These are phyloP conservation scores for Xylaria grammica DNA, from an alignment of 495 filamentous ascomycete species.

Conservation along the genomic window DNA sequence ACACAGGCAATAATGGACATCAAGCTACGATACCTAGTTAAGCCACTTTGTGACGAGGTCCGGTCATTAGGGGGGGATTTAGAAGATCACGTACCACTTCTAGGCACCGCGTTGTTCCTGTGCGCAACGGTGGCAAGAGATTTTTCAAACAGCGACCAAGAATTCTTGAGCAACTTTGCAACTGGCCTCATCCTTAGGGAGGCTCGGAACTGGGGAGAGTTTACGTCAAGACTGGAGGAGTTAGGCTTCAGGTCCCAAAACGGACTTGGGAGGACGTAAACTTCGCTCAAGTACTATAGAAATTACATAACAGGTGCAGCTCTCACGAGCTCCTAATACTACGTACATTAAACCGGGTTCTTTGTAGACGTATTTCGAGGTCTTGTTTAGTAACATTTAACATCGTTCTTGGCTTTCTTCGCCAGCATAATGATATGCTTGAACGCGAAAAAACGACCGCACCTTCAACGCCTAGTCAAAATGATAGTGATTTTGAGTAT, in stretches of 20 bases:
- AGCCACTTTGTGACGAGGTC: background rate
- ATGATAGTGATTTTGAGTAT: too few relatives aligned
- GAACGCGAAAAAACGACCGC: too few relatives aligned
- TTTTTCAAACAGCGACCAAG: background rate
- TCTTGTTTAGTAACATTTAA: too few relatives aligned
- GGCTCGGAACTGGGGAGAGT: background rate
- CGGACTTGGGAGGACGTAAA: background rate
- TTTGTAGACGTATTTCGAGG: too few relatives aligned
- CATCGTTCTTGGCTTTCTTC: too few relatives aligned
- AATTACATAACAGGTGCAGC: too few relatives aligned
- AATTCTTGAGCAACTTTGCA: background rate
- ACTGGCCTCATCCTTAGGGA: background rate
- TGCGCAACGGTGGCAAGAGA: background rate
- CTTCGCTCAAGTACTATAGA: too few relatives aligned
- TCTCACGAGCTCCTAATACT: too few relatives aligned
- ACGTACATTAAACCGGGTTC: too few relatives aligned
- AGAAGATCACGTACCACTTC: background rate
- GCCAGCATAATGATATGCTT: too few relatives aligned
- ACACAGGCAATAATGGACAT: background rate
- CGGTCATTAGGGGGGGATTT: background rate
- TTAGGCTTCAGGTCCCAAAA: background rate
- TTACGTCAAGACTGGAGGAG: background rate
- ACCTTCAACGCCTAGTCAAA: too few relatives aligned
- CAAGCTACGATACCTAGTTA: constrained; percentile 4
- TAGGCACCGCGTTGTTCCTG: background rate